Percentiles rank a stretch among this genome's conserved stretches.
phyloP scores from a whole-genome alignment of 2,329 filamentous ascomycete genomes.

The Triangularia verruculosa region DNA sequence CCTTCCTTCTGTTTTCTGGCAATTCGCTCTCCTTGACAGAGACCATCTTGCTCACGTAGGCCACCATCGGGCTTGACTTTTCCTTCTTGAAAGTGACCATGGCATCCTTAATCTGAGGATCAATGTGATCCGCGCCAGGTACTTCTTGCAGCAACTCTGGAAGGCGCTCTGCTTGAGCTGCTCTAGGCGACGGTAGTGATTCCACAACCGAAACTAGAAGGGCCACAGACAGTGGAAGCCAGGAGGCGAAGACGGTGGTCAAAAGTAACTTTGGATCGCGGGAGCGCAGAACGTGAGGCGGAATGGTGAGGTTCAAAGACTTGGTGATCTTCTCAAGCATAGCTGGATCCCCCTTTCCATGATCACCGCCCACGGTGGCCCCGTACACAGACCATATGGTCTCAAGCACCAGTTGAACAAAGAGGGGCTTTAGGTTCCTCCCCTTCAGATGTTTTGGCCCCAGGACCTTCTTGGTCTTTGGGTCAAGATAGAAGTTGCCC shows the following conservation, averaged over 20 bases:
- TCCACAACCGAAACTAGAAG: slow-evolving; percentile 92
- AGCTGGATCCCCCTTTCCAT: slow-evolving; percentile 76
- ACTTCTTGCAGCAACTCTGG: slow-evolving; percentile 76
- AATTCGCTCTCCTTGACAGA: slow-evolving; percentile 91
- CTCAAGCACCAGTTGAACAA: slow-evolving; percentile 93
- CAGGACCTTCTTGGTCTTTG: slow-evolving; percentile 92
- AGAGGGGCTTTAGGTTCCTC: slow-evolving; percentile 88
- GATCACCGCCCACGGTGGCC: slow-evolving; percentile 78
- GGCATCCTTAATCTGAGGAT: slow-evolving; percentile 67
- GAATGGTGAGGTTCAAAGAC: slow-evolving; percentile 78
- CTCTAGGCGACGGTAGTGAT: slow-evolving; percentile 78
- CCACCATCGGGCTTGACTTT: slow-evolving; percentile 74
- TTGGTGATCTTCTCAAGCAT: slow-evolving; percentile 94
- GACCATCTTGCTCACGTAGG: slow-evolving; percentile 98
- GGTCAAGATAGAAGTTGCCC: slow-evolving; percentile 95
- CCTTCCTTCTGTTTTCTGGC: slow-evolving; percentile 76
- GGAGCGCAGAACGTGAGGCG: slow-evolving; percentile 79
- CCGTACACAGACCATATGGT: slow-evolving; percentile 96
- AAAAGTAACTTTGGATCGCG: slow-evolving; percentile 80
- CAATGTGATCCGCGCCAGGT: slow-evolving; percentile 71
- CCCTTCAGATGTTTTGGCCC: slow-evolving; percentile 91
- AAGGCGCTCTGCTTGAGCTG: slow-evolving; percentile 75
- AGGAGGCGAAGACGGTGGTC: slow-evolving; percentile 80
- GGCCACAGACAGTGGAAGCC: slow-evolving; percentile 90
- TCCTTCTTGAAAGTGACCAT: slow-evolving; percentile 76